These are phyloP conservation scores for Sporothrix luriei DNA, from an alignment of 2,329 filamentous ascomycete species.

Conservation along the genomic window DNA sequence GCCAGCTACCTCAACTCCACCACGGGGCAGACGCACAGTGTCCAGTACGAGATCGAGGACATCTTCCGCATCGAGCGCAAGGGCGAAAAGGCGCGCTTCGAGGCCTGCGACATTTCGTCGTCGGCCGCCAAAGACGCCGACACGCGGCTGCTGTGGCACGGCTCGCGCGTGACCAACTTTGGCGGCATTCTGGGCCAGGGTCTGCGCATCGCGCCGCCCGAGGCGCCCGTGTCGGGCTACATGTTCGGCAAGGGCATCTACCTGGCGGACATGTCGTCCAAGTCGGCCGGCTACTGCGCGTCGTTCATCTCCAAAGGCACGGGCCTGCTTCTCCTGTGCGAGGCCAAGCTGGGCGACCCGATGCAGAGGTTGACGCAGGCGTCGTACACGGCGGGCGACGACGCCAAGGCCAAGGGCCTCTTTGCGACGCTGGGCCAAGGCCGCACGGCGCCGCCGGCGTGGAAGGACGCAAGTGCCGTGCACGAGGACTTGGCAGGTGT, in stretches of 20 bases:
- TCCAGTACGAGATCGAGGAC: constrained; percentile 64
- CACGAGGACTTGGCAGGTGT: constrained; percentile 67
- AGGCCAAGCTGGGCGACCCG: constrained; percentile 77
- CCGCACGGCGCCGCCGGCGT: constrained; percentile 61
- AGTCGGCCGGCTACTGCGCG: constrained; percentile 78
- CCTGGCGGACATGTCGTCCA: constrained; percentile 80
- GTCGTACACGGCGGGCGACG: constrained; percentile 65
- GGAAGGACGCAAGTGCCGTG: constrained; percentile 74
- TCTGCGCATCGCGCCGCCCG: constrained; percentile 82
- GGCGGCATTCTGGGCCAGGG: constrained; percentile 83
- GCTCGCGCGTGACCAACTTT: constrained; percentile 79
- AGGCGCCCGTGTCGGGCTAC: constrained; percentile 77
- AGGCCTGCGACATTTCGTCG: constrained; percentile 56
- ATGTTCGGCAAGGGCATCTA: constrained; percentile 94
- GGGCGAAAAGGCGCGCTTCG: constrained; percentile 71
- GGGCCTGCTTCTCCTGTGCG: constrained; percentile 78
- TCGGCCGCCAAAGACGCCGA: constrained; percentile 54
- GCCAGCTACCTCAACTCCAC: constrained; percentile 68
- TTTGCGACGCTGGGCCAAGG: constrained; percentile 74
- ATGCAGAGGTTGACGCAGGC: constrained; percentile 64
- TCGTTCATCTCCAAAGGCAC: constrained; percentile 64
- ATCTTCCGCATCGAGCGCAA: constrained; percentile 82
- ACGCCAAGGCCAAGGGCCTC: constrained; percentile 62
- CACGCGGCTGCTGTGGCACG: constrained; percentile 82
- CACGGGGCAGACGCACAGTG: constrained; percentile 66